Base-by-base conservation (phyloP, 345 rosid species). In the Mallotus nudiflorus region DNA sequence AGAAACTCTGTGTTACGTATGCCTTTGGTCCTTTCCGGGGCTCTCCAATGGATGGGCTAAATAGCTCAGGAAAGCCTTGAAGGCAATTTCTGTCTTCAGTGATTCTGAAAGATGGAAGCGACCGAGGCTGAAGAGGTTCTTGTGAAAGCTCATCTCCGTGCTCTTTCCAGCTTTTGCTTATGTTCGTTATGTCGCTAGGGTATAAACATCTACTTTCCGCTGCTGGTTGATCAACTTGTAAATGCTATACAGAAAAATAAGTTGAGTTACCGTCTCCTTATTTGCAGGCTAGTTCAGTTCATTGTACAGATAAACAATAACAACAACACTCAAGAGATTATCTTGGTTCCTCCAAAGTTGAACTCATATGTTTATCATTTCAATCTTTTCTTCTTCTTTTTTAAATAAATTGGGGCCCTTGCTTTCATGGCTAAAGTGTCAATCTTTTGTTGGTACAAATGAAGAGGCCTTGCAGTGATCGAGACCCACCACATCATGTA, bases 11-110 rank as follows among this genome's bases (percentile, higher is more conserved):
- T 60, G 67, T 53, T 12, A 15, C 70, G 19, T 11, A 56, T 72
- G 55, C 61, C 40, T 69, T 82, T 10, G 39, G 80, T 64, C 54
- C 59, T 61, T 28, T 90, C 35, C 79, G 74, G 73, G 68, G 78
- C 72, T 71, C 79, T 19, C 69, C 88, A 72, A 59, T 69, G 71
- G 52, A 62, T 46, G 89, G 84, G 42, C 80, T 35, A 81, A 73
- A 79, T 88, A 91, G 96, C 84, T 90, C 61, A 73, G 74, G 65
- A 82, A 77, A 62, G 89, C 85, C 62, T 77, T 81, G 37, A 74
- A 69, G 46, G 75, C 77, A 64, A 73, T 86, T 73, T 77, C 70
- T 57, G 55, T 72, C 29, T 81, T 77, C 14, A 31, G 67, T 28
- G 66, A 80, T 73, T 62, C 52, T 77, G 79, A 71, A 78, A 75